Evolutionary conservation across 495 filamentous ascomycete genomes (phyloP).

Genomic region (Cudoniella acicularis): DNA sequence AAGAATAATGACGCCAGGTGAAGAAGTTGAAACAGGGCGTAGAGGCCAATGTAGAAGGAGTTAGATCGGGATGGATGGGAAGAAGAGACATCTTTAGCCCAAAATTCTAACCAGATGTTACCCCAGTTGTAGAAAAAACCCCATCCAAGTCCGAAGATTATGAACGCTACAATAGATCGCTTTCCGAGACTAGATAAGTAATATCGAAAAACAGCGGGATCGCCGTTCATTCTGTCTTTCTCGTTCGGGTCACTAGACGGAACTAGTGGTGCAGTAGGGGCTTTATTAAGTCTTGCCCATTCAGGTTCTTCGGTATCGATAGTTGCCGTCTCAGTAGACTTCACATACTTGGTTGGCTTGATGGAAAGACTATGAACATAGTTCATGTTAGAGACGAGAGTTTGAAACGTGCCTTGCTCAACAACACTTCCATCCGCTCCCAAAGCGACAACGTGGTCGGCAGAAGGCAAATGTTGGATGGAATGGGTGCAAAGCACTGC

Average conservation of each 20-base stretch:
- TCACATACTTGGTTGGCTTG: no score
- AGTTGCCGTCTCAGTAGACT: not conserved
- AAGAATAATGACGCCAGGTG: not conserved
- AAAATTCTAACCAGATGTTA: conserved; percentile 34
- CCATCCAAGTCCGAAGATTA: conserved; percentile 27
- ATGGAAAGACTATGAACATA: conserved; percentile 25
- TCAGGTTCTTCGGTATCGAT: no score
- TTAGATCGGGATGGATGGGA: not conserved
- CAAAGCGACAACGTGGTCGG: conserved; percentile 44
- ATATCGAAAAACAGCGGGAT: no score
- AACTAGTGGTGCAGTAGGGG: no score
- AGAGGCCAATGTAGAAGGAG: conserved; percentile 1
- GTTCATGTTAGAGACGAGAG: conserved; percentile 29
- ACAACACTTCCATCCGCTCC: conserved; percentile 35
- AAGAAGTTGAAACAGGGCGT: conserved; percentile 3
- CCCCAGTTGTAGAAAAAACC: conserved; percentile 34
- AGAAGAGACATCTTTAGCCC: conserved; percentile 1
- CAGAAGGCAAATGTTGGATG: conserved; percentile 36
- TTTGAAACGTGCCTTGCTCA: conserved; percentile 40
- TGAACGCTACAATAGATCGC: not conserved
- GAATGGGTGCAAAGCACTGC: conserved; percentile 16
- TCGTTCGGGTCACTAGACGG: no score
- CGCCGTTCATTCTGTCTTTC: no score
- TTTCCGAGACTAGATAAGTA: no score
- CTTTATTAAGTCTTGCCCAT: no score